A percentile compares a stretch with the other conserved stretches of the same genome.
These are phyloP conservation scores for Schizochytrium sp. DNA, from an alignment of 108 stramenopile genomes.

Conservation along the genomic window DNA sequence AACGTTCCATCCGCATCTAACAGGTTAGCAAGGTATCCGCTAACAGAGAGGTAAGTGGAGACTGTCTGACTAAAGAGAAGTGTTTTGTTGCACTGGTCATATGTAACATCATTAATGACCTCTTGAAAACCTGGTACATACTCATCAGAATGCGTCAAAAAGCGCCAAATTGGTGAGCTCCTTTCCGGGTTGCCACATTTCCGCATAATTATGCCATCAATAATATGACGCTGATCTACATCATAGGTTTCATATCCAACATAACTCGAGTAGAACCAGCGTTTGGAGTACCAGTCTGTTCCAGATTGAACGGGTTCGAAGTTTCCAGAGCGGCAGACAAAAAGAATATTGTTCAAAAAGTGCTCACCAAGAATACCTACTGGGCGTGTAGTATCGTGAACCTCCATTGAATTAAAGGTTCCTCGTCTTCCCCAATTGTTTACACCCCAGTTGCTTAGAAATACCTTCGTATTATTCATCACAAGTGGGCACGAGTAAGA, in stretches of 20 bases:
- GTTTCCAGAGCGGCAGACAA: neutral
- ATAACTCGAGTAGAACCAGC: conserved; percentile 14
- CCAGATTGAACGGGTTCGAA: neutral
- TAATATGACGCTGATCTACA: neutral
- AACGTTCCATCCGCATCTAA: conserved; percentile 32
- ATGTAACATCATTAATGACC: neutral
- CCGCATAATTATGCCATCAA: neutral
- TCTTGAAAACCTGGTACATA: conserved; percentile 1
- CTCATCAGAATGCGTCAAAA: neutral
- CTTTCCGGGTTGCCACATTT: neutral
- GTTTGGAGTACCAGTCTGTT: neutral
- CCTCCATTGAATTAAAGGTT: neutral
- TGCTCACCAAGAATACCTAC: conserved; percentile 26
- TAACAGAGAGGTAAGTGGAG: neutral
- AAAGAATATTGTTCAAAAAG: conserved; percentile 20
- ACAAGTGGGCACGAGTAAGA: neutral
- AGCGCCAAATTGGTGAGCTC: neutral
- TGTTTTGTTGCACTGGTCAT: neutral
- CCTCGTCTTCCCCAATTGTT: conserved; percentile 47
- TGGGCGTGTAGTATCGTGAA: neutral
- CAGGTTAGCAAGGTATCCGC: neutral
- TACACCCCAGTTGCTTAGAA: conserved; percentile 37
- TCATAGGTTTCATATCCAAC: conserved; percentile 16
- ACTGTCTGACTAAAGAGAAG: neutral
- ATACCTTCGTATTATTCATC: conserved; percentile 5